Evolutionary conservation across 768 basidiomycete species (phyloP).

Genomic region (Tephrocybe sp.): DNA sequence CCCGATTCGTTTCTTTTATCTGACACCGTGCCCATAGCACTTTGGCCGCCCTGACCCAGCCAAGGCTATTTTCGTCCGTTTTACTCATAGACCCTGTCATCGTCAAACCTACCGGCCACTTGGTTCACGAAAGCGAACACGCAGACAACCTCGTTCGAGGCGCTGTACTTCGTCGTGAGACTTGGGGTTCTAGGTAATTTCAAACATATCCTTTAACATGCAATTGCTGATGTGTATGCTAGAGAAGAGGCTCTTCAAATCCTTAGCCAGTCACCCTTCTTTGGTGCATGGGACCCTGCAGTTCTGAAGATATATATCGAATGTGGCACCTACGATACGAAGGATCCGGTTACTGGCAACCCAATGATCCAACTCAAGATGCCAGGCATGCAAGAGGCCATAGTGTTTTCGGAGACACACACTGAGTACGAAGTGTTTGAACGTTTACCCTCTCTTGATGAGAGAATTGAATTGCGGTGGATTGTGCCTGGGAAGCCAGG

Average conservation of each 20-base stretch:
- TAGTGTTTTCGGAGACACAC: slow-evolving; percentile 52
- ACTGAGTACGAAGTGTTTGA: slow-evolving; percentile 43
- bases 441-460: slow-evolving; percentile 44
- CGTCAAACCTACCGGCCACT: slow-evolving; percentile 22
- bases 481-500: slow-evolving; percentile 48
- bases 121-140: slow-evolving; percentile 7
- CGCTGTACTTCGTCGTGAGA: slow-evolving; percentile 58
- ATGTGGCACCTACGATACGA: slow-evolving; percentile 46
- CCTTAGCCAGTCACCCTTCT: slow-evolving; percentile 63
- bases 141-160: slow-evolving; percentile 31
- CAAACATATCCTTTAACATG: neutral
- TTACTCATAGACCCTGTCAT: slow-evolving; percentile 83
- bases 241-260: slow-evolving; percentile 60
- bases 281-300: slow-evolving; percentile 65
- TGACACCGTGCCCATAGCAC: slow-evolving; percentile 35
- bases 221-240: neutral
- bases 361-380: slow-evolving; percentile 62
- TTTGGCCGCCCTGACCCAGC: slow-evolving; percentile 64
- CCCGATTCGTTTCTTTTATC: neutral
- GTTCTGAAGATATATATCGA: slow-evolving; percentile 63
- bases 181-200: slow-evolving; percentile 64
- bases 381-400: slow-evolving; percentile 63
- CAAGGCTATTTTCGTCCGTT: slow-evolving; percentile 68
- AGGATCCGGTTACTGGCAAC: slow-evolving; percentile 21
- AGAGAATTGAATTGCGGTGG: slow-evolving; percentile 53